Conservation (phyloP, 164 flowering plant species). For the Dillenia turbinata region DNA sequence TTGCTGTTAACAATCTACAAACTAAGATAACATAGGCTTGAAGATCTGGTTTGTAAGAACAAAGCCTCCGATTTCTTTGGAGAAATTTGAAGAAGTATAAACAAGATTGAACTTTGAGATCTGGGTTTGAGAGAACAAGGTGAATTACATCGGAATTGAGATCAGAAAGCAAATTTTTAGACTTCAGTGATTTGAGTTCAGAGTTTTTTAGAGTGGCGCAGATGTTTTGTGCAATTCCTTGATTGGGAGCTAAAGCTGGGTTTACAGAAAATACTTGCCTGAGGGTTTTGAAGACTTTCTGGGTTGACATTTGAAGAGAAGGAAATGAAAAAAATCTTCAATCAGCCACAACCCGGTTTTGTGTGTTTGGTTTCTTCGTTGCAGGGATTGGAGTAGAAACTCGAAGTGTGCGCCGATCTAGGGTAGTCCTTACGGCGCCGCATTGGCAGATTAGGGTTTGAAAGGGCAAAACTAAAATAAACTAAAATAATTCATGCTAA, state of each 20-base stretch:
- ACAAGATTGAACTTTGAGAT: slow-evolving; percentile 41
- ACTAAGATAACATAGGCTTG: slow-evolving; percentile 33
- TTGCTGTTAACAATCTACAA: slow-evolving; percentile 37
- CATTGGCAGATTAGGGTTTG: too few relatives aligned
- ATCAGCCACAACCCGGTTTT: too few relatives aligned
- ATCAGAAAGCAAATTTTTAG: slow-evolving; percentile 25
- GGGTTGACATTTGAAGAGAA: too few relatives aligned
- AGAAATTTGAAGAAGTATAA: slow-evolving; percentile 35
- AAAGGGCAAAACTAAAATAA: too few relatives aligned
- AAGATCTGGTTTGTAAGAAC: slow-evolving; percentile 27
- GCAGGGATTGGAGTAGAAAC: too few relatives aligned
- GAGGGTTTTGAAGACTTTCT: slow-evolving; percentile 8
- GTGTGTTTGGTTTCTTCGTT: too few relatives aligned
- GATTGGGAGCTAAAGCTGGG: slow-evolving; percentile 11
- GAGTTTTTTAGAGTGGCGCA: slow-evolving; percentile 30
- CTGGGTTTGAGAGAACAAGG: slow-evolving; percentile 59
- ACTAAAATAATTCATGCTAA: too few relatives aligned
- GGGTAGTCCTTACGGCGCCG: too few relatives aligned
- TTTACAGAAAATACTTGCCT: slow-evolving; percentile 12
- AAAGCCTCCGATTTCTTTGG: slow-evolving; percentile 8
- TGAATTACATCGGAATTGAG: slow-evolving; percentile 34
- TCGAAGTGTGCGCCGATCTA: too few relatives aligned
- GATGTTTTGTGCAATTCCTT: slow-evolving; percentile 35
- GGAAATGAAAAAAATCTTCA: too few relatives aligned
- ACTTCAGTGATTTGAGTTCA: slow-evolving; percentile 22